These are phyloP conservation scores for Asterochloris sp. DNA, from an alignment of 139 green algal species.

Conservation along the genomic window DNA sequence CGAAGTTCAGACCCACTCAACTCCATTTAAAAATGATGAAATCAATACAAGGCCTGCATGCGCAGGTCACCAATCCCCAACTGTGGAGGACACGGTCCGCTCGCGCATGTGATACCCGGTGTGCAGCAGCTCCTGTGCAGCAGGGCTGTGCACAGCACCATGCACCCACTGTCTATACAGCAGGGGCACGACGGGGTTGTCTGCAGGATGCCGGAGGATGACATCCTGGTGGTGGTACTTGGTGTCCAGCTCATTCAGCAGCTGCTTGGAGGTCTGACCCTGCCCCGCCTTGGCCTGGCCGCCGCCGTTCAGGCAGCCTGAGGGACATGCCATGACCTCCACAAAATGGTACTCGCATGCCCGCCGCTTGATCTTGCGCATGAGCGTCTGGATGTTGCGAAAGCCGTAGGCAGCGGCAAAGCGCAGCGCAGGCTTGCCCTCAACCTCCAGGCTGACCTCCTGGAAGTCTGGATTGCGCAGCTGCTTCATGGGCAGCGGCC, in stretches of 20 bases:
- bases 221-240: slow-evolving; percentile 49
- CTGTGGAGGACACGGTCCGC: slow-evolving; percentile 40
- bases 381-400: slow-evolving; percentile 94
- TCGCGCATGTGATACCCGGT: slow-evolving; percentile 72
- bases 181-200: slow-evolving; percentile 25
- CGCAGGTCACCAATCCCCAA: slow-evolving; percentile 46
- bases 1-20: too few relatives aligned
- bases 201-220: slow-evolving; percentile 1
- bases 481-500: slow-evolving; percentile 57
- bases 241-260: slow-evolving; percentile 52
- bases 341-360: slow-evolving; percentile 88
- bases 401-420: slow-evolving; percentile 91
- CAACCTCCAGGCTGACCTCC: slow-evolving; percentile 45
- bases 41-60: too few relatives aligned
- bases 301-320: slow-evolving; percentile 91
- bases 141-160: slow-evolving; percentile 8
- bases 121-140: slow-evolving; percentile 57
- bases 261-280: slow-evolving; percentile 48
- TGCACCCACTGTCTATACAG: slow-evolving; percentile 55
- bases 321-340: slow-evolving; percentile 97
- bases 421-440: slow-evolving; percentile 54
- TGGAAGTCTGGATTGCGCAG: slow-evolving; percentile 78
- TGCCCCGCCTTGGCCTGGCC: slow-evolving; percentile 75
- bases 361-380: slow-evolving; percentile 80
- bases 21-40: too few relatives aligned